Conservation (phyloP, 2,329 filamentous ascomycete species). For the Alternaria atra region DNA sequence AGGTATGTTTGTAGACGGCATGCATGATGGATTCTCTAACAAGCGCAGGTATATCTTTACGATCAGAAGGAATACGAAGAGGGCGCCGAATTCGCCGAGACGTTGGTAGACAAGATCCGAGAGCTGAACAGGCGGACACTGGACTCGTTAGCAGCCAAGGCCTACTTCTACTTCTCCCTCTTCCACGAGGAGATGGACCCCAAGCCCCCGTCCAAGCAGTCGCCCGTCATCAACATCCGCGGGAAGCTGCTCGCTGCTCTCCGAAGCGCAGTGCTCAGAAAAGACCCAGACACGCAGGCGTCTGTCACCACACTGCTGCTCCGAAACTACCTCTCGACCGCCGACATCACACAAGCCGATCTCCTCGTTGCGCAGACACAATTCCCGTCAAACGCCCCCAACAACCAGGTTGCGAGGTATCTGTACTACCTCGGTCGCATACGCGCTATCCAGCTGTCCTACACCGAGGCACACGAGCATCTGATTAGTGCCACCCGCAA, state of each 20-base stretch:
- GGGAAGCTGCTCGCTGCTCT: slow-evolving; percentile 87
- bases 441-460: slow-evolving; percentile 92
- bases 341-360: slow-evolving; percentile 96
- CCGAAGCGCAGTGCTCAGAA: slow-evolving; percentile 92
- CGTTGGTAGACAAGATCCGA: slow-evolving; percentile 85
- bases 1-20: slow-evolving; percentile 38
- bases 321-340: slow-evolving; percentile 94
- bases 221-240: slow-evolving; percentile 85
- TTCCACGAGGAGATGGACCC: slow-evolving; percentile 93
- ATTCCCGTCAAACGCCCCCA: slow-evolving; percentile 92
- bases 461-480: slow-evolving; percentile 96
- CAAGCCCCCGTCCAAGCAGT: slow-evolving; percentile 86
- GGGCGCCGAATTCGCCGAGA: slow-evolving; percentile 84
- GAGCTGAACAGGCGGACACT: slow-evolving; percentile 90
- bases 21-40: slow-evolving; percentile 21
- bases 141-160: slow-evolving; percentile 91
- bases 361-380: slow-evolving; percentile 94
- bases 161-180: slow-evolving; percentile 97
- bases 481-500: slow-evolving; percentile 93
- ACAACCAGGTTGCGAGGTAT: slow-evolving; percentile 97
- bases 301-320: slow-evolving; percentile 94
- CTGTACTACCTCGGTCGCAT: slow-evolving; percentile 97
- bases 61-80: slow-evolving; percentile 83
- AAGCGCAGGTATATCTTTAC: slow-evolving; percentile 80
- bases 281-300: slow-evolving; percentile 96